Evolutionary conservation across 2,329 filamentous ascomycete genomes (phyloP).

Genomic region (Pseudopithomyces maydicus): DNA sequence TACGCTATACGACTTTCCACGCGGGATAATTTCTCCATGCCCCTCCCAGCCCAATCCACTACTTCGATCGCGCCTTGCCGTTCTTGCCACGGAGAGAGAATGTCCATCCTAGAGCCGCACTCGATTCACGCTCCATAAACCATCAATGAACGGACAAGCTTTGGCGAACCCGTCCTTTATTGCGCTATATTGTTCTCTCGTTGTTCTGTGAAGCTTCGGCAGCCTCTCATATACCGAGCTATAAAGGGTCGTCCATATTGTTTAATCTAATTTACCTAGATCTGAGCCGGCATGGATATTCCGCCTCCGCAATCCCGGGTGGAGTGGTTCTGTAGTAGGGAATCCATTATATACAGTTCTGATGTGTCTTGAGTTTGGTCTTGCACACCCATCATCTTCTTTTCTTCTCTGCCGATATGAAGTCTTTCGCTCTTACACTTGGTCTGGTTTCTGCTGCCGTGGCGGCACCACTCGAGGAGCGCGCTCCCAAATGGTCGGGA

Average conservation of each 20-base stretch:
- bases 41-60: background rate
- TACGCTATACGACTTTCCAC: background rate
- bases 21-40: slow-evolving; percentile 9
- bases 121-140: background rate
- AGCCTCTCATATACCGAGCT: slow-evolving; percentile 13
- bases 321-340: slow-evolving; percentile 15
- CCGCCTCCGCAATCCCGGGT: slow-evolving; percentile 20
- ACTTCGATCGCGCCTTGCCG: slow-evolving; percentile 13
- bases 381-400: background rate
- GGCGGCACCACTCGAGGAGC: slow-evolving; percentile 22
- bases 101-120: slow-evolving; percentile 4
- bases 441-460: slow-evolving; percentile 24
- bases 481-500: slow-evolving; percentile 32
- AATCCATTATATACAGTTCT: slow-evolving; percentile 13
- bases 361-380: background rate
- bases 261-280: slow-evolving; percentile 34
- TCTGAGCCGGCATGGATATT: slow-evolving; percentile 18
- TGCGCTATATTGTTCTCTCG: slow-evolving; percentile 19
- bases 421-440: slow-evolving; percentile 25
- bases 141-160: slow-evolving; percentile 5
- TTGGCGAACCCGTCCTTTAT: slow-evolving; percentile 16
- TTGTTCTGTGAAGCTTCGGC: slow-evolving; percentile 10
- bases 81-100: slow-evolving; percentile 19
- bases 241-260: slow-evolving; percentile 20
- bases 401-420: slow-evolving; percentile 17